Conservation (phyloP, 257 asterid genomes). For the Solanum pennellii region DNA sequence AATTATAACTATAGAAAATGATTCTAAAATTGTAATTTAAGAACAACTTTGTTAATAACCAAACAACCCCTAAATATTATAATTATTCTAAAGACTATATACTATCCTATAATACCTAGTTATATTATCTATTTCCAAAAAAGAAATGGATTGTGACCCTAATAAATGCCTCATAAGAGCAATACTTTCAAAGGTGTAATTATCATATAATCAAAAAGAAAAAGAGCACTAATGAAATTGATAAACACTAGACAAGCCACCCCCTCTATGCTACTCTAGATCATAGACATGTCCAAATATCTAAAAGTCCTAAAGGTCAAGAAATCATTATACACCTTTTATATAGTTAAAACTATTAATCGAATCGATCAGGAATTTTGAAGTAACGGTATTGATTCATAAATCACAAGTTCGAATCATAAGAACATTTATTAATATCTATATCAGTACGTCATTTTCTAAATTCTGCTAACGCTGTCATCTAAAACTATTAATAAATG, state of each 20-base stretch:
- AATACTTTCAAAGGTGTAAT: constrained; percentile 11
- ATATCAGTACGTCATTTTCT: background rate
- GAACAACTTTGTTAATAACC: background rate
- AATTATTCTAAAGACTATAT: constrained; percentile 15
- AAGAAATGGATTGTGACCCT: constrained; percentile 78
- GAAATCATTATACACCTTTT: background rate
- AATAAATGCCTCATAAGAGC: constrained; percentile 35
- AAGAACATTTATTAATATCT: background rate
- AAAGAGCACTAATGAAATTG: constrained; percentile 28
- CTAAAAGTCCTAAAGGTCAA: background rate
- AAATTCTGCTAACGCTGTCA: background rate
- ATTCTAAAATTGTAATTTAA: background rate
- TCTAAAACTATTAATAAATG: background rate
- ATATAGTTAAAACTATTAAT: background rate
- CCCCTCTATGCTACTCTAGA: background rate
- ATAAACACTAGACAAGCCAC: constrained; percentile 3
- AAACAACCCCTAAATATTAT: background rate
- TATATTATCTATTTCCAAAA: constrained; percentile 10
- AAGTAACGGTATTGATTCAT: background rate
- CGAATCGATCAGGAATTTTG: background rate
- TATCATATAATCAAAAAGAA: constrained; percentile 27
- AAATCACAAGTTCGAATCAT: background rate
- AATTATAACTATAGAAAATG: background rate
- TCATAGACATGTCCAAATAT: background rate
- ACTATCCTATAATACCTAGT: constrained; percentile 19